A percentile compares a stretch with the other conserved stretches of the same genome.
These are phyloP conservation scores for Citrus sp. DNA, from an alignment of 345 rosid genomes.

Conservation along the genomic window DNA sequence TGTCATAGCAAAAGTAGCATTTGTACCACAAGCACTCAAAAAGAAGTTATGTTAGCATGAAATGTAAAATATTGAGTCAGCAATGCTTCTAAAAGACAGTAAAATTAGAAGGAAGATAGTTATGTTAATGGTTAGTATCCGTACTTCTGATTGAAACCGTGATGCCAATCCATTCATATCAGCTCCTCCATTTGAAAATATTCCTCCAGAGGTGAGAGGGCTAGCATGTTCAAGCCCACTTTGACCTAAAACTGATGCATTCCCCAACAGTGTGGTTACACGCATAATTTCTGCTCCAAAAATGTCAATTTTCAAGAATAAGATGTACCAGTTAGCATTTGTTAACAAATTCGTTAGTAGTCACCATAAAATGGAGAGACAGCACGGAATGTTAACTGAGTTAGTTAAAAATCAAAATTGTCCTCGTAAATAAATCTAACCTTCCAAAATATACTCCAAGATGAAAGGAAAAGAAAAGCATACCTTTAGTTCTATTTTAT, in stretches of 20 bases:
- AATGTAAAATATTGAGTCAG: slow-evolving; percentile 46
- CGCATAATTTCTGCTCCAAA: slow-evolving; percentile 98
- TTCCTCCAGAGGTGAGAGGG: slow-evolving; percentile 92
- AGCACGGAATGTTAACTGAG: slow-evolving; percentile 49
- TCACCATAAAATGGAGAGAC: slow-evolving; percentile 53
- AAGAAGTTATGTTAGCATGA: slow-evolving; percentile 53
- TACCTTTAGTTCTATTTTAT: slow-evolving; percentile 2
- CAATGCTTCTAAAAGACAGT: slow-evolving; percentile 42
- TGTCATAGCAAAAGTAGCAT: slow-evolving; percentile 32
- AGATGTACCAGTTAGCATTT: slow-evolving; percentile 90
- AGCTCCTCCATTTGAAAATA: slow-evolving; percentile 91
- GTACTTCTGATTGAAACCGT: slow-evolving; percentile 97
- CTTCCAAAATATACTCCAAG: slow-evolving; percentile 19
- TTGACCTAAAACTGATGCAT: slow-evolving; percentile 98
- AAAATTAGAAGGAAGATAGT: slow-evolving; percentile 73
- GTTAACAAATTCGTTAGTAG: slow-evolving; percentile 66
- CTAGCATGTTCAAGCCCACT: slow-evolving; percentile 94
- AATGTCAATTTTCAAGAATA: slow-evolving; percentile 95
- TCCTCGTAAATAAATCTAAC: slow-evolving; percentile 25
- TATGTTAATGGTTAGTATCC: slow-evolving; percentile 98
- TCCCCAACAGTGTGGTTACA: slow-evolving; percentile 98
- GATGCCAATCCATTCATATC: slow-evolving; percentile 90
- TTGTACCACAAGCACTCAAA: slow-evolving; percentile 38
- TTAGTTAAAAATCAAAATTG: slow-evolving; percentile 41
- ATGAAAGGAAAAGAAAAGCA: slow-evolving; percentile 17